Conservation (phyloP, 257 asterid genomes). For the Petrea volubilis region DNA sequence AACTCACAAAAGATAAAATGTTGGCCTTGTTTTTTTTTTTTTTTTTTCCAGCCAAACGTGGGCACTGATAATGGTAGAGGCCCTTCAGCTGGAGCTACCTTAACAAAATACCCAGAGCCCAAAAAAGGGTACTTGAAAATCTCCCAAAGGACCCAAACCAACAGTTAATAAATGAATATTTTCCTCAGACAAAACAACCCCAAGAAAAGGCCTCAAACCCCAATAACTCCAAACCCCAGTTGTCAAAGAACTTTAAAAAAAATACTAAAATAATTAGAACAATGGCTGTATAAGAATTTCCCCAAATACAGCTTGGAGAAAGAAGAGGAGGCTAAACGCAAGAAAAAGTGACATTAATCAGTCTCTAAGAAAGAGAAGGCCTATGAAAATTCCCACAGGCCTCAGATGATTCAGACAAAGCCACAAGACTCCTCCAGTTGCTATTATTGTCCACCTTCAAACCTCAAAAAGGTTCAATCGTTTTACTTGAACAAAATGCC, state of each 20-base stretch:
- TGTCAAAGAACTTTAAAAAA: neutral
- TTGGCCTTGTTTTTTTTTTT: neutral
- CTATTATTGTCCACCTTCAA: conserved; percentile 14
- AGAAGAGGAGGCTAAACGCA: conserved; percentile 13
- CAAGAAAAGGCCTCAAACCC: conserved; percentile 23
- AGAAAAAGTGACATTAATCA: conserved; percentile 16
- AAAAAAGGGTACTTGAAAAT: conserved; percentile 11
- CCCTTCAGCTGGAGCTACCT: neutral
- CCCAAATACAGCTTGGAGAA: conserved; percentile 11
- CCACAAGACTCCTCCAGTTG: neutral
- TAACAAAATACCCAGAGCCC: neutral
- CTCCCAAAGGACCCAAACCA: neutral
- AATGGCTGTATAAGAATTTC: conserved; percentile 26
- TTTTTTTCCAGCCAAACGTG: neutral
- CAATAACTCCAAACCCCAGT: conserved; percentile 23
- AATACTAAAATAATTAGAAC: conserved; percentile 1
- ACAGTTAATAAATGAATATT: conserved; percentile 5
- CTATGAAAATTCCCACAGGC: too few species aligned
- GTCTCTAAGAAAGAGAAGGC: neutral
- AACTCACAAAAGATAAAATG: conserved; percentile 9
- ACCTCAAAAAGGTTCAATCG: conserved; percentile 37
- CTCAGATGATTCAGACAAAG: neutral
- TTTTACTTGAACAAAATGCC: conserved; percentile 17
- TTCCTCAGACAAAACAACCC: conserved; percentile 13
- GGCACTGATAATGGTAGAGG: neutral